Evolutionary conservation across 179 eudicot genomes (phyloP).

Genomic region (Actinidia chinensis): DNA sequence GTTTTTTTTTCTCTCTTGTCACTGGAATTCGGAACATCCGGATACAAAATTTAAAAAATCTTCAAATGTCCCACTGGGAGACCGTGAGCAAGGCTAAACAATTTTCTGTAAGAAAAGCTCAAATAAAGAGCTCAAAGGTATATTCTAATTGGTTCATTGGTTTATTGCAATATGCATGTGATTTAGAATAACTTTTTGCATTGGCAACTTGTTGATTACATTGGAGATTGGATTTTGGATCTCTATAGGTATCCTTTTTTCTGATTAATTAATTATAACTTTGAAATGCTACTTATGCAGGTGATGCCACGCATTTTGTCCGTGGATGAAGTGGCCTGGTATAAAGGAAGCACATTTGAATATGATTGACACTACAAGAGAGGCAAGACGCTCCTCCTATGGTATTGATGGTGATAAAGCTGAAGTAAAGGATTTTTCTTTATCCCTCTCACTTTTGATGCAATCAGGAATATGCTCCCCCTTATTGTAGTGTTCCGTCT

Average conservation of each 20-base stretch:
- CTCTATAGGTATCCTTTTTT: not conserved
- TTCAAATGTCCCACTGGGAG: conserved; percentile 74
- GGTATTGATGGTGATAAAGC: too few relatives aligned
- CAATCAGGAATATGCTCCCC: too few relatives aligned
- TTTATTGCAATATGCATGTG: not conserved
- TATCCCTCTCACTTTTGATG: too few relatives aligned
- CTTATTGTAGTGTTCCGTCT: too few relatives aligned
- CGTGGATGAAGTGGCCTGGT: conserved; percentile 74
- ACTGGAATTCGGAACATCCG: conserved; percentile 63
- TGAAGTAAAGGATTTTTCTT: too few relatives aligned
- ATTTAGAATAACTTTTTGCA: not conserved
- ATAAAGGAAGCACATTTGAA: conserved; percentile 83
- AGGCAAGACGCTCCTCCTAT: conserved; percentile 67
- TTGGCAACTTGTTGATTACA: too few relatives aligned
- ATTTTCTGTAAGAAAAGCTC: conserved; percentile 82
- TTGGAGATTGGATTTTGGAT: not conserved
- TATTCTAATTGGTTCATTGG: not conserved
- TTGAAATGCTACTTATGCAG: conserved; percentile 27
- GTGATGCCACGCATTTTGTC: conserved; percentile 82
- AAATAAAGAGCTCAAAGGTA: conserved; percentile 60
- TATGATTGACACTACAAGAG: conserved; percentile 58
- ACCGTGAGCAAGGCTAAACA: conserved; percentile 86
- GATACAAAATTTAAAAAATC: conserved; percentile 73
- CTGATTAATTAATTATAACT: not conserved
- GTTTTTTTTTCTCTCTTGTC: not conserved